Percentiles rank a stretch among this genome's conserved stretches.
Evolutionary conservation across 2,329 filamentous ascomycete genomes (phyloP).

Genomic region (Calonectria naviculata): DNA sequence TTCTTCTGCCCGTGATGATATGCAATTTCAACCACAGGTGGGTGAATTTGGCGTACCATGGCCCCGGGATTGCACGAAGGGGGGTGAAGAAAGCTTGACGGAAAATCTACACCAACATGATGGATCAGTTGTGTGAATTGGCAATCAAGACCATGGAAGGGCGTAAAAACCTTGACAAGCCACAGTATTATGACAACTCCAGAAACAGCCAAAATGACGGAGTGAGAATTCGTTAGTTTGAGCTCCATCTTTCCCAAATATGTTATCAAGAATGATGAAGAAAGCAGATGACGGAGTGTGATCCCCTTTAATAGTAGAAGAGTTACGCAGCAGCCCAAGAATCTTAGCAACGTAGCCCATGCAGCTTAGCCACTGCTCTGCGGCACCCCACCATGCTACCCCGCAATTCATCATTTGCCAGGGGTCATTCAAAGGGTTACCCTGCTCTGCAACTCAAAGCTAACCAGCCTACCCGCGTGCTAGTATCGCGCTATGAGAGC

Average conservation of each 20-base stretch:
- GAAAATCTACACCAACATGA: neutral
- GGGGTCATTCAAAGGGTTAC: neutral
- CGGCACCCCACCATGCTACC: neutral
- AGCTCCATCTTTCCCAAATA: neutral
- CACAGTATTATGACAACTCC: neutral
- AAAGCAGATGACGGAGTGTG: no score
- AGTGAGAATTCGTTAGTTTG: neutral
- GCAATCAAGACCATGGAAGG: no score
- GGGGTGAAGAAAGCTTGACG: neutral
- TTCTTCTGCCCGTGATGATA: neutral
- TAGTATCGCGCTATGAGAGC: no score
- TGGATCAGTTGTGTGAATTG: neutral
- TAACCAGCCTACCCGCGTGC: neutral
- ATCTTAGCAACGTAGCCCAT: neutral
- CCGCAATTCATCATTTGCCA: neutral
- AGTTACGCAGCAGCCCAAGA: neutral
- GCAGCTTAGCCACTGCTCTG: neutral
- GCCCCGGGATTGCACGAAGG: neutral
- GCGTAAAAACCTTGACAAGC: neutral
- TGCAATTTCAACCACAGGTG: neutral
- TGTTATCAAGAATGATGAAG: neutral
- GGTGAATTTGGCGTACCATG: neutral
- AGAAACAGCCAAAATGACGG: neutral
- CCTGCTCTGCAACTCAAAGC: no score
- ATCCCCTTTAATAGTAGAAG: neutral